Conservation (phyloP, 2,329 filamentous ascomycete species). For the Pseudogymnoascus sp. region DNA sequence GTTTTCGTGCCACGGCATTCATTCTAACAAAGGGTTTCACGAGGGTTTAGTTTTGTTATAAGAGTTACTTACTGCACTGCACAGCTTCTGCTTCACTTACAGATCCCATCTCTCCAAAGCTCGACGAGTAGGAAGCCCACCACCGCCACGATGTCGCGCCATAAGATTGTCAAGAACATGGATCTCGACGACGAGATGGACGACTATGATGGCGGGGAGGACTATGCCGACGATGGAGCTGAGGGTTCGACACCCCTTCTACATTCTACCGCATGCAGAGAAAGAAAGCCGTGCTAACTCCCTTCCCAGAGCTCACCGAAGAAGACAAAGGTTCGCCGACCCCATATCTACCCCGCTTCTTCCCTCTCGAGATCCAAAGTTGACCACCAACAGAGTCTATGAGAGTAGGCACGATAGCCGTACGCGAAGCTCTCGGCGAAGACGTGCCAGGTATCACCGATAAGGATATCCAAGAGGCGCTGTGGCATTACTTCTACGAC, state of each 20-base stretch:
- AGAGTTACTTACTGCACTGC: neutral
- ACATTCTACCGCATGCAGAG: constrained; percentile 10
- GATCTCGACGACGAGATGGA: constrained; percentile 42
- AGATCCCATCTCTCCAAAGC: neutral
- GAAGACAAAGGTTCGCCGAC: constrained; percentile 27
- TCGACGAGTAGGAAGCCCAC: neutral
- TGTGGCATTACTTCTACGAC: constrained; percentile 97
- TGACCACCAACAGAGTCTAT: constrained; percentile 43
- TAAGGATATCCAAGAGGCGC: constrained; percentile 73
- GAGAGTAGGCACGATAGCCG: constrained; percentile 57
- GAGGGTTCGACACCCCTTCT: constrained; percentile 20
- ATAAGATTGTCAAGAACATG: constrained; percentile 33
- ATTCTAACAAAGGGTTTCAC: neutral
- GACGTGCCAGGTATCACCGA: constrained; percentile 44
- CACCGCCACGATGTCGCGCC: constrained; percentile 33
- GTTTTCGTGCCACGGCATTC: constrained; percentile 1
- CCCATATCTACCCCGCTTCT: constrained; percentile 3
- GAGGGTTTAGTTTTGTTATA: neutral
- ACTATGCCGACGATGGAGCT: constrained; percentile 36
- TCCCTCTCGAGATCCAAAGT: neutral
- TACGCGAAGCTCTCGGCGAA: constrained; percentile 60
- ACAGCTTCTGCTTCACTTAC: neutral
- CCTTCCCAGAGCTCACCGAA: constrained; percentile 25
- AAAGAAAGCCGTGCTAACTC: constrained; percentile 11
- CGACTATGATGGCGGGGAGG: constrained; percentile 42